Evolutionary conservation across 2,329 filamentous ascomycete genomes (phyloP), one percentile per base, ranked within the genome.

Genomic region (Aspergillus sojae): DNA sequence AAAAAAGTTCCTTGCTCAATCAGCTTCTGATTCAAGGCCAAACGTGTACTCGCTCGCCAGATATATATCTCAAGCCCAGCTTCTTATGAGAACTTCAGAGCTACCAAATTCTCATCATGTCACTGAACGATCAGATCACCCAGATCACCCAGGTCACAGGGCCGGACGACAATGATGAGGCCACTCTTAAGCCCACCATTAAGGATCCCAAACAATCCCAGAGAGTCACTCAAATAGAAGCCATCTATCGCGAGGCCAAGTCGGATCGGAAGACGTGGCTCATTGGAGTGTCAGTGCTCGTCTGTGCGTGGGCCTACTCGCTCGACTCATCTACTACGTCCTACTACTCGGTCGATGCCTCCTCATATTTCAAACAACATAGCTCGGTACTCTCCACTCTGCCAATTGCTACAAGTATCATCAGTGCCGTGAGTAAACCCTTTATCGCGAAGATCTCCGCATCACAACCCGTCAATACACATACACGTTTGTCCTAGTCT

Each of bases 401-500:
- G 21, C 21, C 21, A 21, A 21, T 21, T 21, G 21, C 21, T 21
- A 21, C 21, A 21, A 21, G 21, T 21, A 21, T 21, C 21, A 6
- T 62, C 57, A 7, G 57, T 39, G 63, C 63, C 2, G 57, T 62
- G 19, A 62, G 60, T 52, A 65, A 65, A 36, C 63, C 63, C 28
- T 65, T 65, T 34, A 65, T 65, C 43, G 63, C 60, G 1, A 65
- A 62, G 14, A 53, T 65, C 34, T 60, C 60, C 16, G 60, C 10
- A 62, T 65, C 16, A 60, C 48, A 26, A 61, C 60, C 12, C 60
- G 63, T 5, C 63, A 53, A 4, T 62, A 62, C 26, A 62, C 63
- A 10, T 65, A 65, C 53, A 30, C 55, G 14, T 30, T 60, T 7
- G 48, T 36, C 46, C 43, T 65, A 2, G n/a, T 36, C 10, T 65